phyloP scores from a whole-genome alignment of 257 asterid species.

The Solanum lycopersicoides region DNA sequence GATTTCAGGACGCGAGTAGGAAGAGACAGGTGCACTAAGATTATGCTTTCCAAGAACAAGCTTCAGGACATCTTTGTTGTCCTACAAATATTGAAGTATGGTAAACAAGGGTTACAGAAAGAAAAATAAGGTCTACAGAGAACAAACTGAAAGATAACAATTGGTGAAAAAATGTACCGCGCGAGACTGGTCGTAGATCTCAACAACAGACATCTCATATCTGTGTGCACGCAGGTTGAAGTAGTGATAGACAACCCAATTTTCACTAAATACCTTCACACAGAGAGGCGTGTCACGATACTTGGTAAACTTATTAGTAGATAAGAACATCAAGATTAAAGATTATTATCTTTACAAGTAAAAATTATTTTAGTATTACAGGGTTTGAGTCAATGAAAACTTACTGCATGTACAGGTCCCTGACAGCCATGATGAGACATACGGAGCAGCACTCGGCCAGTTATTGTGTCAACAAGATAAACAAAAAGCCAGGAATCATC shows the following conservation, averaged over 20 bases:
- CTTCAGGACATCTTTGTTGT: constrained; percentile 84
- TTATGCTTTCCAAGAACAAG: constrained; percentile 85
- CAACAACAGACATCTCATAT: constrained; percentile 96
- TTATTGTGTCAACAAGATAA: constrained; percentile 78
- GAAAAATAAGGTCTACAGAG: background rate
- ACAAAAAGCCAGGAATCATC: constrained; percentile 84
- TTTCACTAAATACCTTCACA: constrained; percentile 85
- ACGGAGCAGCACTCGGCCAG: constrained; percentile 88
- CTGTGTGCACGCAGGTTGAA: constrained; percentile 95
- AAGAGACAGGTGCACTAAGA: constrained; percentile 79
- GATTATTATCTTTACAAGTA: background rate
- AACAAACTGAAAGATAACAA: background rate
- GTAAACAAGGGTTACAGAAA: background rate
- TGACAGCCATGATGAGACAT: constrained; percentile 91
- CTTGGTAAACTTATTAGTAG: background rate
- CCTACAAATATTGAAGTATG: constrained; percentile 41
- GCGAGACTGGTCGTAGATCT: constrained; percentile 94
- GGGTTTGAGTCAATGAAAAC: constrained; percentile 16
- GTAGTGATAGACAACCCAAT: constrained; percentile 98
- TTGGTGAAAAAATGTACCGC: constrained; percentile 49
- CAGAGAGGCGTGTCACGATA: background rate
- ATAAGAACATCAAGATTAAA: background rate
- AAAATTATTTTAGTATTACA: background rate
- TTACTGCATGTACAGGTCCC: constrained; percentile 90
- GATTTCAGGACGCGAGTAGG: constrained; percentile 88